Evolutionary conservation across 371 early-diverging fungal species (phyloP), one percentile per base, ranked within the genome.

Genomic region (Mycotypha africana): DNA sequence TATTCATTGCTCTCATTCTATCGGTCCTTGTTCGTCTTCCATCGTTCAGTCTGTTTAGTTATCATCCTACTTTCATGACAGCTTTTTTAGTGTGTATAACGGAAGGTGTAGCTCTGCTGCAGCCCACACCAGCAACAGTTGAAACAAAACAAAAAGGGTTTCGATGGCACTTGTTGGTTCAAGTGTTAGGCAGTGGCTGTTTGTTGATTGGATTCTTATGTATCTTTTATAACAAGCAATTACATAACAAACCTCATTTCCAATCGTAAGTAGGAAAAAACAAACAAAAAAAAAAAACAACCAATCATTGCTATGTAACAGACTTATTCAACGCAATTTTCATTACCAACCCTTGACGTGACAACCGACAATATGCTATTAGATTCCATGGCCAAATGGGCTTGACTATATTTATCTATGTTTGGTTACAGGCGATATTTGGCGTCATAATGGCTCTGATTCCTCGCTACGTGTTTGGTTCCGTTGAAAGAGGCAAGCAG

Each of bases 371-470:
- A n/a, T 6, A 5, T 45, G 6, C 17, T 16, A 32, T 23, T 42
- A 65, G 65, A 20, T 23, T 51, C 9, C 70, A 70, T 49, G 64
- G 62, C 19, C 42, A 58, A 41, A 34, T 58, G 15, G 70, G 70
- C 24, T 20, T 61, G 15, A 43, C 54, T 34, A 62, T 65, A 5
- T 51, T 64, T 19, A 45, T 47, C 11, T 60, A 45, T 50, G 37
- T 66, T 0, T 39, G 58, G 7, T 23, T 70, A n/a, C 70, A 70
- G 25, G 14, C 58, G 0, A 3, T 67, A 2, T 62, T 57, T 49
- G 70, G 70, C n/a, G 21, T 57, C 15, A 33, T 49, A 1, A 60
- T 66, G 5, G 59, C 54, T 2, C 51, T 58, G 42, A 28, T 53
- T 11, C 64, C 67, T 17, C 31, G 22, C 4, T 41, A 34, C 17